Evolutionary conservation across 225 moss, liverwort and hornwort genomes (phyloP), one percentile per base, ranked within the genome.

Genomic region (Lunularia cruciata): DNA sequence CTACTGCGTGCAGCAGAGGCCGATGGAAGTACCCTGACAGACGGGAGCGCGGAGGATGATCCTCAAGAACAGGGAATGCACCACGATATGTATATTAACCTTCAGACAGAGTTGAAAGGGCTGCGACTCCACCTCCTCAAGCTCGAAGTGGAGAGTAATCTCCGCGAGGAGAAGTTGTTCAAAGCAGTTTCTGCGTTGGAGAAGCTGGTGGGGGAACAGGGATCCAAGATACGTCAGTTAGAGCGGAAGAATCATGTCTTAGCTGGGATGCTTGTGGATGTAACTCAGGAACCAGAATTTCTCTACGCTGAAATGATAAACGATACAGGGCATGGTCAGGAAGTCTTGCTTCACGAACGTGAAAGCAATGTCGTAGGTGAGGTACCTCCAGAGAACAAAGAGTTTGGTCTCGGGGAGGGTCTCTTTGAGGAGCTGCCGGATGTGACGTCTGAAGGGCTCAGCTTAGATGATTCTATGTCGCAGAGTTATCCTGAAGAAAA

Each of bases 141-240:
- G 10, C 33, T 60, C 19, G 60, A 60, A 30, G 22, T 18, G 22
- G 60, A 60, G 22, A 60, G n/a, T 22, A 36, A 33, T 20, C n/a
- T 60, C 18, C 37, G 60, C 10, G 37, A 60, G 38, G 2, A n/a
- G 34, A 60, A 60, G 13, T 38, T 37, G 4, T 60, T n/a, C 38
- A 22, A 38, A 23, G 37, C 20, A 11, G 36, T 38, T 38, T 60
- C 37, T 36, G 37, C 36, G 19, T 59, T 59, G 20, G 59, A 34
- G 36, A 59, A 59, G 22, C 6, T 59, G 36, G 59, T 59, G 35
- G 59, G 37, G 60, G 60, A 37, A 60, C 60, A 60, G 37, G 60
- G 60, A 60, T 38, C 38, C 38, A 36, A 60, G 20, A 38, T 60
- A 60, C n/a, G 22, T 23, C n/a, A 60, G 31, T 60, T 60, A 38